Evolutionary conservation across 2,329 filamentous ascomycete genomes (phyloP), one percentile per base, ranked within the genome.

Genomic region (Paracoccidioides brasiliensis): DNA sequence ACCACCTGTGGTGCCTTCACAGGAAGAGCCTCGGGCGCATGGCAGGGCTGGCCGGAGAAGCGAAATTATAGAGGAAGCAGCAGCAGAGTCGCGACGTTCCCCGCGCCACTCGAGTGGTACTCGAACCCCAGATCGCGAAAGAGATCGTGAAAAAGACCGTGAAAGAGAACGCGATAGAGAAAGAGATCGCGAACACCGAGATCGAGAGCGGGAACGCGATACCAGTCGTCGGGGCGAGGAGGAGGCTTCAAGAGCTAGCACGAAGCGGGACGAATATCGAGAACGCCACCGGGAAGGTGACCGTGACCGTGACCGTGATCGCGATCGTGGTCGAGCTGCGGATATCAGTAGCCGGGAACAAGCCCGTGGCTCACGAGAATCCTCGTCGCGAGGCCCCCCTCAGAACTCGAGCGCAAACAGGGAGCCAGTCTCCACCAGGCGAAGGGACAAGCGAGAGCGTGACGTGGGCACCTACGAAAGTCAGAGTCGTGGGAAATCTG

Each of bases 241-340:
- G 0, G 63, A 67, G 3, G 61, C 60, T 52, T 57, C 52, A 40
- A 61, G 57, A 45, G 58, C 62, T 35, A 64, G 62, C 46, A 63
- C 57, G 46, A 67, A 69, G 55, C 69, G 69, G 40, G 70, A 72
- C 51, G 69, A 72, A 3, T 61, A 65, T 37, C 66, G 70, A 5
- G 67, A 69, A 41, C 63, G 58, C 52, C 58, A 58, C 42, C 58
- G 57, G 12, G 59, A 63, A 44, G 57, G 58, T 37, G 57, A 57
- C 44, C 58, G 54, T 44, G 60, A 57, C 53, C 60, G 53, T n/a
- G 22, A 22, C 22, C 22, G 22, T 22, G 22, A 22, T 22, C 22
- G 22, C 58, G 64, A 60, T 66, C 64, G 54, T 60, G 61, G 54
- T 37, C 57, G 57, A 12, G 53, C 42, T 32, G 52, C 45, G 37